phyloP scores from a whole-genome alignment of 306 rosid species.

The Trifolium subterraneum region DNA sequence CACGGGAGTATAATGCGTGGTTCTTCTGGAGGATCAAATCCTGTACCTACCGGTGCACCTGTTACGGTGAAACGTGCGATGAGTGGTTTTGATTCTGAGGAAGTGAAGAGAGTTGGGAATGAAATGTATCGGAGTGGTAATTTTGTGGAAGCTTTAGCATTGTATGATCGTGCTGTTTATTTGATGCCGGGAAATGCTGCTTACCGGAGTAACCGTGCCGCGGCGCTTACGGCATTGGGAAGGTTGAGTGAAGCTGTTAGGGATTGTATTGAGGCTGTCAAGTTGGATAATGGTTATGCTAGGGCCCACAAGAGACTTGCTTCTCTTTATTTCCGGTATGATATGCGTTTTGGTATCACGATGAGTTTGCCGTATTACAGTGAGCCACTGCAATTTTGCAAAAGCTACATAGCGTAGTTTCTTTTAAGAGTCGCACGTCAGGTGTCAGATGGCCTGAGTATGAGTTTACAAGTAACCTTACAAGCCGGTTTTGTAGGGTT shows the following conservation, averaged over 20 bases:
- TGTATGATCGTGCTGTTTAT: slow-evolving; percentile 82
- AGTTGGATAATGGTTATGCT: slow-evolving; percentile 69
- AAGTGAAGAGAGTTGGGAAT: slow-evolving; percentile 69
- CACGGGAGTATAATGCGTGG: slow-evolving; percentile 81
- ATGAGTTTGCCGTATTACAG: too few relatives aligned
- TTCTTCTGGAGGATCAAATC: too few relatives aligned
- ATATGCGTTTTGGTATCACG: too few relatives aligned
- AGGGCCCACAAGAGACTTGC: slow-evolving; percentile 91
- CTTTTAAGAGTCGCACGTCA: too few relatives aligned
- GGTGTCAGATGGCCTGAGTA: too few relatives aligned
- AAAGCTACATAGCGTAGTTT: too few relatives aligned
- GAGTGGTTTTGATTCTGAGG: slow-evolving; percentile 74
- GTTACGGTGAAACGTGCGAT: slow-evolving; percentile 46
- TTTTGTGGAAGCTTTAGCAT: slow-evolving; percentile 74
- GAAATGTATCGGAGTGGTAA: slow-evolving; percentile 66
- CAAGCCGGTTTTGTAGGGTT: too few relatives aligned
- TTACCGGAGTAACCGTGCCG: slow-evolving; percentile 78
- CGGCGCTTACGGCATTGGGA: slow-evolving; percentile 84
- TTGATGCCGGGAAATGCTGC: slow-evolving; percentile 75
- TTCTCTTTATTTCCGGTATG: slow-evolving; percentile 80
- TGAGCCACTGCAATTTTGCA: too few relatives aligned
- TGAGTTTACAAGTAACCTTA: too few relatives aligned
- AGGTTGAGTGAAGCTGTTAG: slow-evolving; percentile 74
- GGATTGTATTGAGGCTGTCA: slow-evolving; percentile 89
- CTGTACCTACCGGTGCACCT: slow-evolving; percentile 26